Conservation (phyloP, 2,329 filamentous ascomycete species). For the Triangularia verruculosa region DNA sequence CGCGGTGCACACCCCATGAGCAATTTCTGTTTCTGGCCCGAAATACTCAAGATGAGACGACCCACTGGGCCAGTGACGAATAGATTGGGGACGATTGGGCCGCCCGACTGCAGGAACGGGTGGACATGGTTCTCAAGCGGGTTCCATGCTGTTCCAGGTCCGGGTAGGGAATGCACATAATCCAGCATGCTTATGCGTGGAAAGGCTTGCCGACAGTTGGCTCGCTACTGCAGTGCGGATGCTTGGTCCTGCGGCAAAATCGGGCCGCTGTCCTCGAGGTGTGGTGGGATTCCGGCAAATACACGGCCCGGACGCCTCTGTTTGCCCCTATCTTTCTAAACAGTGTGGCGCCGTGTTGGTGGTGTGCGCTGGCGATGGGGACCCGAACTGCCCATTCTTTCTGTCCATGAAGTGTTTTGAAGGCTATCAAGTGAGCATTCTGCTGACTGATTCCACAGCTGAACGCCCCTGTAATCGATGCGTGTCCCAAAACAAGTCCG, state of each 20-base stretch:
- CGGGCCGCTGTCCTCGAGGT: constrained; percentile 26
- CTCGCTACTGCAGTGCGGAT: constrained; percentile 23
- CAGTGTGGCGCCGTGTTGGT: constrained; percentile 10
- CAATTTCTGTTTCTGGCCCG: constrained; percentile 19
- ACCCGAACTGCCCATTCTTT: background rate
- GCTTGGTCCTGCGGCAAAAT: constrained; percentile 24
- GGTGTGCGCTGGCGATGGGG: constrained; percentile 4
- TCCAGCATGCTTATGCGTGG: constrained; percentile 10
- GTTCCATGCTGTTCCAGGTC: constrained; percentile 20
- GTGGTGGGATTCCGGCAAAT: constrained; percentile 22
- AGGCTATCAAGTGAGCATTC: background rate
- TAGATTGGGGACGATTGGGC: constrained; percentile 10
- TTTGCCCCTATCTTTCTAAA: constrained; percentile 18
- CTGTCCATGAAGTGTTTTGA: background rate
- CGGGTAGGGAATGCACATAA: constrained; percentile 17
- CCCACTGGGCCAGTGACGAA: constrained; percentile 15
- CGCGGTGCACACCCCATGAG: constrained; percentile 25
- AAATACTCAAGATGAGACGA: constrained; percentile 28
- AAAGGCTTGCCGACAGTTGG: constrained; percentile 15
- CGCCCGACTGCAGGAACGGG: constrained; percentile 27
- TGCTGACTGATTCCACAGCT: constrained; percentile 47
- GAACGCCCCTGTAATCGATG: constrained; percentile 78
- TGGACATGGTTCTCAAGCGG: constrained; percentile 29
- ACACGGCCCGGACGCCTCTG: constrained; percentile 7
- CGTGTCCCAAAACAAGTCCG: constrained; percentile 73